Percentiles rank a stretch among this genome's conserved stretches.
phyloP scores from a whole-genome alignment of 1,284 basidiomycete genomes.

The Malassezia japonica region DNA sequence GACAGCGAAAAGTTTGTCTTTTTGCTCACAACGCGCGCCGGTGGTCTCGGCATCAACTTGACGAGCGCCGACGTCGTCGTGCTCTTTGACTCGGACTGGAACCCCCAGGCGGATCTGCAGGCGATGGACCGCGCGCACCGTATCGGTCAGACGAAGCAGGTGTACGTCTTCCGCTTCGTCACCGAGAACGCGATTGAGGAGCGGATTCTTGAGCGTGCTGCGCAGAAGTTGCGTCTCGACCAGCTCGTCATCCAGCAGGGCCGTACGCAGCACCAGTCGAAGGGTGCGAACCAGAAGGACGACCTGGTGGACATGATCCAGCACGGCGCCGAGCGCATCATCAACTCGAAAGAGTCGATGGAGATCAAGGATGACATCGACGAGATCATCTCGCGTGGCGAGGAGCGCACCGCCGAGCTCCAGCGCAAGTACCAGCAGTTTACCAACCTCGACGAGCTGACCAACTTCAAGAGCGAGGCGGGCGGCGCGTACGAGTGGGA shows the following conservation, averaged over 20 bases:
- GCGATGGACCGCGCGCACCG: conserved; percentile 99
- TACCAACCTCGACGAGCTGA: conserved; percentile 77
- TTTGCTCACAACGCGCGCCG: conserved; percentile 93
- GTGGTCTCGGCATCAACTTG: conserved; percentile 93
- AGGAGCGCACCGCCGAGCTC: conserved; percentile 77
- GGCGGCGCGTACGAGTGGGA: conserved; percentile 63
- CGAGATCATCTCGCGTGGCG: conserved; percentile 67
- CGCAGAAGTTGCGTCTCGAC: conserved; percentile 88
- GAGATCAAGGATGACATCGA: conserved; percentile 88
- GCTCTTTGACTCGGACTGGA: conserved; percentile 98
- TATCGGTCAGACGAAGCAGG: conserved; percentile 97
- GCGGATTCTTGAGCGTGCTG: conserved; percentile 88
- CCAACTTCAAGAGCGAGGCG: conserved; percentile 90
- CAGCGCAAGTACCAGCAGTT: conserved; percentile 86
- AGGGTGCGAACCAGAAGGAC: conserved; percentile 81
- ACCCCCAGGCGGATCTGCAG: conserved; percentile 95
- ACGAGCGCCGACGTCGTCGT: conserved; percentile 92
- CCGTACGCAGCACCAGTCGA: conserved; percentile 55
- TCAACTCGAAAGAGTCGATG: conserved; percentile 59
- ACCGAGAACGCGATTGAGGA: conserved; percentile 95
- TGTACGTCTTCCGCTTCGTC: conserved; percentile 95
- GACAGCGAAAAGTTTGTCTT: conserved; percentile 94
- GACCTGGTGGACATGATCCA: conserved; percentile 97
- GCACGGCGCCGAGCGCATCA: conserved; percentile 93
- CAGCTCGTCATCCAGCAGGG: conserved; percentile 98